phyloP scores from a whole-genome alignment of 78 protist genomes.

The Dictyostelium capitatum region DNA sequence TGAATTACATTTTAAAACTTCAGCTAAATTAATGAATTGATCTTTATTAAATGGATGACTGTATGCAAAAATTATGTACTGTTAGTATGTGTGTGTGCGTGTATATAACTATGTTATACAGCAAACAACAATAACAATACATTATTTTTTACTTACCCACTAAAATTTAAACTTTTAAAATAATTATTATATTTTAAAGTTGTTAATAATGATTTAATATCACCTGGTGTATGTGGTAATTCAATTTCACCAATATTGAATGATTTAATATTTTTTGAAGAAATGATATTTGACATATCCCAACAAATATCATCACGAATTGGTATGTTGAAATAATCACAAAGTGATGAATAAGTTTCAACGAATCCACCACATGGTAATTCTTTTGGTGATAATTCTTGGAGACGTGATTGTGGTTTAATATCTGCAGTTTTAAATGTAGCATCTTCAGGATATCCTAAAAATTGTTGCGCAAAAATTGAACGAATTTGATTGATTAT shows the following conservation, averaged over 20 bases:
- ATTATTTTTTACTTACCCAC: conserved; percentile 29
- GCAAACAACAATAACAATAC: background rate
- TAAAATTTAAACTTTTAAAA: conserved; percentile 71
- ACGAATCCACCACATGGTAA: conserved; percentile 87
- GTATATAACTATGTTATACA: too few relatives aligned
- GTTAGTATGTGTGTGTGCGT: too few relatives aligned
- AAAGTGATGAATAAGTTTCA: conserved; percentile 55
- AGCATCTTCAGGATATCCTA: conserved; percentile 59
- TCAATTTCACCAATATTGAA: conserved; percentile 86
- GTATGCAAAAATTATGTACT: background rate
- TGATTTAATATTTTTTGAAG: conserved; percentile 28
- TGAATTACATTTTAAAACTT: conserved; percentile 55
- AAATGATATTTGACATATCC: conserved; percentile 80
- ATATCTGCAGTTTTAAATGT: conserved; percentile 39
- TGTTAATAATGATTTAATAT: conserved; percentile 64
- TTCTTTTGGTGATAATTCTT: conserved; percentile 51
- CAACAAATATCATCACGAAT: conserved; percentile 77
- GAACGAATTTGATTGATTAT: conserved; percentile 33
- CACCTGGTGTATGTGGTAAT: conserved; percentile 74
- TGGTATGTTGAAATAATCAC: conserved; percentile 45
- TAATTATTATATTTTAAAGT: conserved; percentile 72
- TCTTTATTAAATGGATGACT: conserved; percentile 40
- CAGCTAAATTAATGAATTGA: conserved; percentile 47
- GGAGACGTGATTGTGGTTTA: conserved; percentile 54
- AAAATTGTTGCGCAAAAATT: conserved; percentile 25